phyloP scores from a whole-genome alignment of 257 asterid species.

The Plantago major region DNA sequence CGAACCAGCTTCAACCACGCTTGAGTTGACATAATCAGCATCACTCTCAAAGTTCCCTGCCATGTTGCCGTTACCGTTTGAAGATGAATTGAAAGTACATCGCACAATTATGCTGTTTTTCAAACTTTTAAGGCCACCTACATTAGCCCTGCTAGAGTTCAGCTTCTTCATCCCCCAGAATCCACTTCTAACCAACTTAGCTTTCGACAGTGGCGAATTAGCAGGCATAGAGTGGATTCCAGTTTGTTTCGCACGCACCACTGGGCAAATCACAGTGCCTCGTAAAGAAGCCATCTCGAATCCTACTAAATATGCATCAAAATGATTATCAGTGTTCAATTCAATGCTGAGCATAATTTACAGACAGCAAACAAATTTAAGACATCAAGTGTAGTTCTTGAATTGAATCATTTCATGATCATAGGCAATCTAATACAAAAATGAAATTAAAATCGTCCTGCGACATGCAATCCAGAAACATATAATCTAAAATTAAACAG shows the following conservation, averaged over 20 bases:
- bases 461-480: neutral
- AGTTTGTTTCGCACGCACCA: slow-evolving; percentile 50
- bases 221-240: slow-evolving; percentile 38
- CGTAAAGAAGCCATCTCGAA: slow-evolving; percentile 61
- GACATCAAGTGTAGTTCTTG: too few relatives aligned
- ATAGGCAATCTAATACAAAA: neutral
- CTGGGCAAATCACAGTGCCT: slow-evolving; percentile 74
- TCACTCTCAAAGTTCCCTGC: slow-evolving; percentile 76
- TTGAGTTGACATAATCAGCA: slow-evolving; percentile 79
- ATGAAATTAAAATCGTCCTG: neutral
- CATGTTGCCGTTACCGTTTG: slow-evolving; percentile 83
- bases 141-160: slow-evolving; percentile 13
- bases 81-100: slow-evolving; percentile 77
- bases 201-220: slow-evolving; percentile 40
- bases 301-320: slow-evolving; percentile 24
- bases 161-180: slow-evolving; percentile 50
- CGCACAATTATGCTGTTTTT: slow-evolving; percentile 35
- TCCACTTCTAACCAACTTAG: slow-evolving; percentile 40
- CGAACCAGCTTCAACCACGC: slow-evolving; percentile 91
- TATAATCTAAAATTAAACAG: neutral
- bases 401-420: neutral
- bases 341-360: neutral
- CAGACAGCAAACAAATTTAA: neutral
- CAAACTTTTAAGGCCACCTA: slow-evolving; percentile 23
- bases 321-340: neutral